These are phyloP conservation scores for Pyrus communis DNA, from an alignment of 306 rosid species.

Conservation along the genomic window DNA sequence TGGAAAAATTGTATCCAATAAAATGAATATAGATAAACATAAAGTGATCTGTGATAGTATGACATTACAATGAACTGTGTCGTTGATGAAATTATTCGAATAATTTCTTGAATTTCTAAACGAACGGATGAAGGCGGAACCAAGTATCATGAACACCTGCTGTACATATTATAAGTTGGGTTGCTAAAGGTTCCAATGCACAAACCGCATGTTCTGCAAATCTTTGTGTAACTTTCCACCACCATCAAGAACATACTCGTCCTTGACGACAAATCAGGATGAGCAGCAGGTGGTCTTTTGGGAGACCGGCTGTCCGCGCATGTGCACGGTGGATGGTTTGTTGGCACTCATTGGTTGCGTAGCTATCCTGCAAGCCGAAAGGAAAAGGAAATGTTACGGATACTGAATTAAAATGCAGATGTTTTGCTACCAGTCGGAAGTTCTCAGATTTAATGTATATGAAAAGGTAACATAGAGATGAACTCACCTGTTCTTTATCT, in stretches of 20 bases:
- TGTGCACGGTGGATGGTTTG: constrained; percentile 53
- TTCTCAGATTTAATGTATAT: too few relatives aligned
- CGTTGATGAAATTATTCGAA: neutral
- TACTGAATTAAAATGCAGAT: neutral
- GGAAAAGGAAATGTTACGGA: neutral
- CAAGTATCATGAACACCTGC: neutral
- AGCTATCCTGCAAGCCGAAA: constrained; percentile 47
- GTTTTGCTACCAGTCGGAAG: too few relatives aligned
- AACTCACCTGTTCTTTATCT: constrained; percentile 57
- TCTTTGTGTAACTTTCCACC: neutral
- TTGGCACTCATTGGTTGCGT: constrained; percentile 53
- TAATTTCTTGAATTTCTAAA: neutral
- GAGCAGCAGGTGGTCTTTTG: constrained; percentile 75
- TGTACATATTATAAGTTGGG: neutral
- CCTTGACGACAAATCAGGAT: neutral
- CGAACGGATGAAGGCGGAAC: neutral
- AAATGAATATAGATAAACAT: neutral
- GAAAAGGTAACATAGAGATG: neutral
- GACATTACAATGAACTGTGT: neutral
- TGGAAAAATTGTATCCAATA: neutral
- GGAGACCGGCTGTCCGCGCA: constrained; percentile 65
- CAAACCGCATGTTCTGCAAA: neutral
- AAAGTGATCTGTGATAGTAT: neutral
- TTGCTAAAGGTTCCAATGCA: neutral
- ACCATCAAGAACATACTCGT: neutral